Percentiles rank a stretch among this genome's conserved stretches.
These are phyloP conservation scores for Poa annua DNA, from an alignment of 176 grass and related monocot genomes.

Conservation along the genomic window DNA sequence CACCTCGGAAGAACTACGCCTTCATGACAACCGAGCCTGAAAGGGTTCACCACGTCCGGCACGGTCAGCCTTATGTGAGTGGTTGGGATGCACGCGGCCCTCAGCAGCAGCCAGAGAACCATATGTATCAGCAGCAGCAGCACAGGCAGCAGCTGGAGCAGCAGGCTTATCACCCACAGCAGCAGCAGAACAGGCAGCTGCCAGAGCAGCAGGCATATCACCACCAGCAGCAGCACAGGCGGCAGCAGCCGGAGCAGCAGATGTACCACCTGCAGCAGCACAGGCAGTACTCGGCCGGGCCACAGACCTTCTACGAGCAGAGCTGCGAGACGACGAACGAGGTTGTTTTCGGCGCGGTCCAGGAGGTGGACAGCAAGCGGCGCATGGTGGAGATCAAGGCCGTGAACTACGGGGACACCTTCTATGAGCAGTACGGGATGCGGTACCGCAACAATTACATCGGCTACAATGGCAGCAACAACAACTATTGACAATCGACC, in stretches of 20 bases:
- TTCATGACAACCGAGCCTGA: constrained; percentile 86
- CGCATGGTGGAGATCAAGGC: constrained; percentile 89
- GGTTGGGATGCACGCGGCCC: constrained; percentile 52
- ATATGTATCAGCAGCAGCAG: constrained; percentile 49
- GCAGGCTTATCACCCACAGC: constrained; percentile 54
- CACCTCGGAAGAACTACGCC: constrained; percentile 76
- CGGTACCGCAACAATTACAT: constrained; percentile 84
- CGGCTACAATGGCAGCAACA: constrained; percentile 62
- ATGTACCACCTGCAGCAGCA: constrained; percentile 83
- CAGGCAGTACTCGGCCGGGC: constrained; percentile 79
- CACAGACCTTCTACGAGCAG: constrained; percentile 81
- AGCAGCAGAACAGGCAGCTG: constrained; percentile 23
- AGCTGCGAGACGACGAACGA: constrained; percentile 94
- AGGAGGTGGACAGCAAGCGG: constrained; percentile 74
- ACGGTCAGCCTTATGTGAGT: constrained; percentile 52
- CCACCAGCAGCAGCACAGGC: background rate
- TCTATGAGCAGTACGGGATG: constrained; percentile 84
- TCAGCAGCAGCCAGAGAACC: constrained; percentile 57
- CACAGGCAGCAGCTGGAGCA: constrained; percentile 48
- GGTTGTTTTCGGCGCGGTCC: constrained; percentile 93
- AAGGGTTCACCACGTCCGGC: constrained; percentile 68
- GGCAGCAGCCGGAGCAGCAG: constrained; percentile 64
- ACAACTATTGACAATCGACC: constrained; percentile 40
- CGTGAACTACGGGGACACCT: constrained; percentile 82
- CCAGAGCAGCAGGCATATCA: constrained; percentile 70